Percentiles rank a stretch among this genome's conserved stretches.
Conservation (phyloP, 1,284 basidiomycete genomes). For the Abortiporus biennis region DNA sequence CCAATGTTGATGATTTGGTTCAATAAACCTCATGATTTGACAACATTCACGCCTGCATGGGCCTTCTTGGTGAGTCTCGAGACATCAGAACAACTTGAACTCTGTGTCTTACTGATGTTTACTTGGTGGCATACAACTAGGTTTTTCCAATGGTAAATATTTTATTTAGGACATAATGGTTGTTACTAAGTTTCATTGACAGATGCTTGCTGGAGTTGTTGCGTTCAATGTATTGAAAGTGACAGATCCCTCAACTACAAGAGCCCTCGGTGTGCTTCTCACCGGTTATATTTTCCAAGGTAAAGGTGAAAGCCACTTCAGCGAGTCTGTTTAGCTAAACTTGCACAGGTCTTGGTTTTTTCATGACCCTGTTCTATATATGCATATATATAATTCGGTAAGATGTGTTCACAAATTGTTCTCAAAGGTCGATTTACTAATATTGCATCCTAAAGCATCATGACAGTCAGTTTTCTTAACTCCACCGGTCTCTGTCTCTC, state of each 20-base stretch:
- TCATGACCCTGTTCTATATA: constrained; percentile 47
- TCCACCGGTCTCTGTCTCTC: background rate
- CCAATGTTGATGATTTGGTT: constrained; percentile 47
- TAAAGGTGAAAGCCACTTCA: constrained; percentile 8
- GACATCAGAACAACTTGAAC: background rate
- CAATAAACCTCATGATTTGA: constrained; percentile 38
- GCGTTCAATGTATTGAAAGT: constrained; percentile 38
- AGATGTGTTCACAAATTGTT: constrained; percentile 11
- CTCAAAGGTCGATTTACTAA: constrained; percentile 5
- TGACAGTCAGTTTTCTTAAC: constrained; percentile 27
- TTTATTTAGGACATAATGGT: constrained; percentile 3
- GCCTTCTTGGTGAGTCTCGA: constrained; percentile 33
- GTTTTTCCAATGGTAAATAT: constrained; percentile 37
- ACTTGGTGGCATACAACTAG: no score
- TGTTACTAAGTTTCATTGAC: constrained; percentile 6
- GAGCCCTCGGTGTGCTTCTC: constrained; percentile 35
- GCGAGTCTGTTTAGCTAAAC: constrained; percentile 1
- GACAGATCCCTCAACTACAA: constrained; percentile 26
- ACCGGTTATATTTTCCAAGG: constrained; percentile 45
- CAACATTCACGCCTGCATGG: constrained; percentile 38
- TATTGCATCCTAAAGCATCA: constrained; percentile 26
- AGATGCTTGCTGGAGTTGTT: constrained; percentile 46
- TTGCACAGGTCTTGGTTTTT: constrained; percentile 38
- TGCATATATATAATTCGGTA: constrained; percentile 44
- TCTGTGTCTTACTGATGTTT: constrained; percentile 1